Evolutionary conservation across 768 basidiomycete species (phyloP).

Genomic region (Agrocybe pediades): DNA sequence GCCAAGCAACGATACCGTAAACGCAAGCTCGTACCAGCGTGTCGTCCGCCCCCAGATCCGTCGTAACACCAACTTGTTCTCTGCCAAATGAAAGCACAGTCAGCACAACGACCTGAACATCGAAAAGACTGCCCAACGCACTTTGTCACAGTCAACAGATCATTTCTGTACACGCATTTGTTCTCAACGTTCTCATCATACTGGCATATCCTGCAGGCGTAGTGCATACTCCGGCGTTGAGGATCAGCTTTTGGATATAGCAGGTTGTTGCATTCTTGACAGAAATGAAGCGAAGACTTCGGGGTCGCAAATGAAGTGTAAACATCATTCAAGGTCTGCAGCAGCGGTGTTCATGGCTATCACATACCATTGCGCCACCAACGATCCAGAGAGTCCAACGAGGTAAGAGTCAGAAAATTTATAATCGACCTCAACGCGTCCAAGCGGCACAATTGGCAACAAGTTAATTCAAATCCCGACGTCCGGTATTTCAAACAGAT

Average conservation of each 20-base stretch:
- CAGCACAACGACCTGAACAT: background rate
- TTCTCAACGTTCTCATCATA: constrained; percentile 87
- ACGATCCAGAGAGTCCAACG: background rate
- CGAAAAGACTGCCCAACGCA: constrained; percentile 33
- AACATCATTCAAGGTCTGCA: background rate
- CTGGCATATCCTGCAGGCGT: constrained; percentile 87
- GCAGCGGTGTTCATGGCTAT: background rate
- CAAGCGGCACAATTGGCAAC: background rate
- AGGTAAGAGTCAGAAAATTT: background rate
- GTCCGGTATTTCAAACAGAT: background rate
- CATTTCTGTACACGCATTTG: constrained; percentile 91
- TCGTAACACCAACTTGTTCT: constrained; percentile 91
- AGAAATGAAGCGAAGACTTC: constrained; percentile 87
- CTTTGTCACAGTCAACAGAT: constrained; percentile 93
- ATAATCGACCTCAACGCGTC: background rate
- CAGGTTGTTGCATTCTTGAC: constrained; percentile 93
- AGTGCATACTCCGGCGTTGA: constrained; percentile 82
- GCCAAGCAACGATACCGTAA: background rate
- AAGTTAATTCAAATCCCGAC: background rate
- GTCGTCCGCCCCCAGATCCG: constrained; percentile 85
- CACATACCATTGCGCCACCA: background rate
- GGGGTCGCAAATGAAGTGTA: background rate
- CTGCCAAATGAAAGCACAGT: constrained; percentile 42
- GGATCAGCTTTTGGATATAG: constrained; percentile 93
- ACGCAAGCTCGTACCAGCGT: constrained; percentile 62